Conservation (phyloP, 768 basidiomycete species). For the Exidia glandulosa region DNA sequence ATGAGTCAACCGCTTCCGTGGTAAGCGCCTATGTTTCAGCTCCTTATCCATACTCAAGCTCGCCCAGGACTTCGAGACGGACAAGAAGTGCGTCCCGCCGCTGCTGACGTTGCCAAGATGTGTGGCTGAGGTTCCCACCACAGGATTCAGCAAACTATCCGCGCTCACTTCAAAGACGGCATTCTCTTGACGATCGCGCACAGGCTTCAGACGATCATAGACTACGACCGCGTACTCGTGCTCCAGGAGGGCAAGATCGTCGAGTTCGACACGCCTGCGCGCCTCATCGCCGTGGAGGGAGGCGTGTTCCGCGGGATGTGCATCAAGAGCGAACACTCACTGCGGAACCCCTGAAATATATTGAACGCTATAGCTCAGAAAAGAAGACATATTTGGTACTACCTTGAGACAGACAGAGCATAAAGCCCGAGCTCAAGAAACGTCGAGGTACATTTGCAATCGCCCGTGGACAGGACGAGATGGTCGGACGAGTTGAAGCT, state of each 20-base stretch:
- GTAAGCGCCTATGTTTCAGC: too few relatives aligned
- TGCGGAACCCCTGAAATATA: too few relatives aligned
- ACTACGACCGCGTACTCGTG: slow-evolving; percentile 67
- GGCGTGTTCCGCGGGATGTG: slow-evolving; percentile 68
- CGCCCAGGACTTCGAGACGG: neutral
- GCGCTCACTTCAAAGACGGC: slow-evolving; percentile 56
- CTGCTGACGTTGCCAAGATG: slow-evolving; percentile 15
- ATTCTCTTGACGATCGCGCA: slow-evolving; percentile 82
- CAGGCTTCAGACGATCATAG: slow-evolving; percentile 63
- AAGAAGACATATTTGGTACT: too few relatives aligned
- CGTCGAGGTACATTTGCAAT: too few relatives aligned
- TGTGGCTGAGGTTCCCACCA: slow-evolving; percentile 73
- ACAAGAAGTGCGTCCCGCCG: neutral
- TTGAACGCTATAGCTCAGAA: too few relatives aligned
- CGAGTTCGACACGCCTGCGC: slow-evolving; percentile 64
- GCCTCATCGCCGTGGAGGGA: slow-evolving; percentile 47
- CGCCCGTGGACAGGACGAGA: too few relatives aligned
- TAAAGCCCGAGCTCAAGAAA: too few relatives aligned
- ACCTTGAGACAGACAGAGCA: too few relatives aligned
- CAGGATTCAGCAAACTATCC: slow-evolving; percentile 69
- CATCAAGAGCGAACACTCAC: slow-evolving; percentile 41
- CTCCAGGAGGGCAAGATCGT: slow-evolving; percentile 37
- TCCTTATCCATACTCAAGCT: neutral
- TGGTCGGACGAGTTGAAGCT: too few relatives aligned
- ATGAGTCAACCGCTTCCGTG: slow-evolving; percentile 30